phyloP scores from a whole-genome alignment of 2,329 filamentous ascomycete species.

The Didymella exigua region DNA sequence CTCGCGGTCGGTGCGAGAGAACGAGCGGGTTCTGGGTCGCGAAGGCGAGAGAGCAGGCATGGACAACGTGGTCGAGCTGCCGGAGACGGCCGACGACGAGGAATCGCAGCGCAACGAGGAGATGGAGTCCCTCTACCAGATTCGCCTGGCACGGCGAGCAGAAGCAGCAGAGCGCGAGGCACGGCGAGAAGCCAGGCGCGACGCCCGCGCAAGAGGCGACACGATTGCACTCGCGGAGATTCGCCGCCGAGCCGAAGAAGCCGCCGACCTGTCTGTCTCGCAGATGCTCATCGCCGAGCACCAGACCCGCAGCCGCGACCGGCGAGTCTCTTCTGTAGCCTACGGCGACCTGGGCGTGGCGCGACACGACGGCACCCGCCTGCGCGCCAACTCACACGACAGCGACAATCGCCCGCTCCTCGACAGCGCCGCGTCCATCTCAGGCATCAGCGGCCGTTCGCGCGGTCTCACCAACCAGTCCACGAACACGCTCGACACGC shows the following conservation, averaged over 20 bases:
- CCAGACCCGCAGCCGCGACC: conserved; percentile 65
- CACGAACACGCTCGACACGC: conserved; percentile 36
- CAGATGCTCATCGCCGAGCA: conserved; percentile 62
- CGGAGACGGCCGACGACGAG: conserved; percentile 78
- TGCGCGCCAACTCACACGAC: conserved; percentile 74
- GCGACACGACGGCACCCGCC: conserved; percentile 75
- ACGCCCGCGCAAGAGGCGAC: conserved; percentile 76
- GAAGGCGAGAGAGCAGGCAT: conserved; percentile 93
- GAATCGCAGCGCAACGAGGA: conserved; percentile 81
- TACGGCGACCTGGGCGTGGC: conserved; percentile 79
- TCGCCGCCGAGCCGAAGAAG: conserved; percentile 58
- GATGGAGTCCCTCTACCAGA: conserved; percentile 92
- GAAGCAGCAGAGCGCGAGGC: conserved; percentile 80
- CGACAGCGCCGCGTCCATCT: conserved; percentile 72
- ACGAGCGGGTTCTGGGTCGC: conserved; percentile 81
- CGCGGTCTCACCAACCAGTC: conserved; percentile 33
- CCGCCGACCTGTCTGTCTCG: conserved; percentile 49
- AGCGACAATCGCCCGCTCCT: conserved; percentile 74
- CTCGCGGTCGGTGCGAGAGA: conserved; percentile 70
- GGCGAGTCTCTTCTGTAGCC: conserved; percentile 74
- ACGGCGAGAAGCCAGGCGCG: conserved; percentile 69
- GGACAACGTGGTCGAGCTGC: conserved; percentile 86
- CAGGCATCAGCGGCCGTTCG: conserved; percentile 35
- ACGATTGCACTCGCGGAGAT: conserved; percentile 65
- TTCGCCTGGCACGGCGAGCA: conserved; percentile 75